Conservation (phyloP, 345 rosid species). For the Angophora floribunda region DNA sequence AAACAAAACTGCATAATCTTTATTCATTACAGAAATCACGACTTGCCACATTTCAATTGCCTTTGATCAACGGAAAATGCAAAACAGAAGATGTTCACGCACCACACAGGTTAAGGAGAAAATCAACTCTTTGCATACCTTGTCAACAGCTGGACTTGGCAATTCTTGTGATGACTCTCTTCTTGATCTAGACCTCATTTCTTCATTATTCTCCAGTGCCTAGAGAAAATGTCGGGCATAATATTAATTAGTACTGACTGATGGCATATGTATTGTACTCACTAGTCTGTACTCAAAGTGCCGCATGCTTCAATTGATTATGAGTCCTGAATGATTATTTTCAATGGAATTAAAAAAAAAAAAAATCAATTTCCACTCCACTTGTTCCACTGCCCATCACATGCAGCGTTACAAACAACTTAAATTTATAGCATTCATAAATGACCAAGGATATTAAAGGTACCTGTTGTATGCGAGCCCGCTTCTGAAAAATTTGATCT, state of each 20-base stretch:
- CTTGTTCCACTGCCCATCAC: neutral
- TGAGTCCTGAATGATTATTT: neutral
- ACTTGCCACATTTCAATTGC: neutral
- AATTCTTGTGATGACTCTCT: slow-evolving; percentile 58
- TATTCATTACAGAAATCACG: neutral
- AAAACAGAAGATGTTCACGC: neutral
- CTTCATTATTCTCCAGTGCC: slow-evolving; percentile 73
- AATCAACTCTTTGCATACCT: slow-evolving; percentile 28
- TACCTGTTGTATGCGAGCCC: slow-evolving; percentile 88
- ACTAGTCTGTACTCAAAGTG: neutral
- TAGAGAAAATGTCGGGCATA: slow-evolving; percentile 11
- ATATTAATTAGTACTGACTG: neutral
- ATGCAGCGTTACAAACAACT: neutral
- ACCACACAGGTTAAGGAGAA: neutral
- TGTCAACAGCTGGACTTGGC: slow-evolving; percentile 52
- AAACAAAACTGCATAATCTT: neutral
- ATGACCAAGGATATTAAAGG: neutral
- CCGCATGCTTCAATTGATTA: neutral
- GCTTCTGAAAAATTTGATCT: slow-evolving; percentile 96
- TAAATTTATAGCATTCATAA: neutral
- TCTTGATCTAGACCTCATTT: slow-evolving; percentile 59
- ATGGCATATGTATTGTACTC: neutral
- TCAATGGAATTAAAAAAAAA: neutral
- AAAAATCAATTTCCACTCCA: neutral
- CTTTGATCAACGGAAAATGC: neutral